Evolutionary conservation across 2,329 filamentous ascomycete genomes (phyloP).

Genomic region (Gnomoniopsis sp.): DNA sequence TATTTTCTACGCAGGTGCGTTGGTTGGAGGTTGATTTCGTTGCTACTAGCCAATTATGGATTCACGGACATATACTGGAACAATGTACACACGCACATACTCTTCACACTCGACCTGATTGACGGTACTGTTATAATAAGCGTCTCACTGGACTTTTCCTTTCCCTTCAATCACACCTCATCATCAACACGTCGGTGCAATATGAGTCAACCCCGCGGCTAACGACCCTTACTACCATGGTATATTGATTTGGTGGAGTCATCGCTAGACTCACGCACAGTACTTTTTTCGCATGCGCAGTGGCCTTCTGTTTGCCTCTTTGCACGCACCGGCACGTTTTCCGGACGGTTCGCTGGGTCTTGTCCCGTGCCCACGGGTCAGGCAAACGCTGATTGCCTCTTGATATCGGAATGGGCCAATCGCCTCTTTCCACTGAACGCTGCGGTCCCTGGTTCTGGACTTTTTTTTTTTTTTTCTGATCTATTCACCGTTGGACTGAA

Average conservation of each 20-base stretch:
- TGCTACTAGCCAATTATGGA: no score
- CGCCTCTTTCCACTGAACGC: neutral
- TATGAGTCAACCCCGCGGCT: neutral
- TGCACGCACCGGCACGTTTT: neutral
- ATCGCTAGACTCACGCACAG: neutral
- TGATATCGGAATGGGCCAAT: neutral
- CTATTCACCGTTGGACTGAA: neutral
- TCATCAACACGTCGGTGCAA: neutral
- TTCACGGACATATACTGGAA: no score
- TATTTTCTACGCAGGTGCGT: no score
- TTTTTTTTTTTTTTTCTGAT: neutral
- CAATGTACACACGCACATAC: no score
- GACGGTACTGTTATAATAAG: no score
- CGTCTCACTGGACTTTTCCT: no score
- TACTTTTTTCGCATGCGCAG: neutral
- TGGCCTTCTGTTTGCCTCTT: neutral
- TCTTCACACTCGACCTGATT: no score
- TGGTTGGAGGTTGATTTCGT: no score
- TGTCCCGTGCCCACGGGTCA: no score
- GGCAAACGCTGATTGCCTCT: neutral
- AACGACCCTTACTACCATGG: no score
- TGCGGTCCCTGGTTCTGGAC: neutral
- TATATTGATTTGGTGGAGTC: neutral
- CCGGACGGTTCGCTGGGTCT: no score
- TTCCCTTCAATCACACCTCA: no score